Conservation (phyloP, 2,329 filamentous ascomycete genomes). For the Botrytis cinerea region DNA sequence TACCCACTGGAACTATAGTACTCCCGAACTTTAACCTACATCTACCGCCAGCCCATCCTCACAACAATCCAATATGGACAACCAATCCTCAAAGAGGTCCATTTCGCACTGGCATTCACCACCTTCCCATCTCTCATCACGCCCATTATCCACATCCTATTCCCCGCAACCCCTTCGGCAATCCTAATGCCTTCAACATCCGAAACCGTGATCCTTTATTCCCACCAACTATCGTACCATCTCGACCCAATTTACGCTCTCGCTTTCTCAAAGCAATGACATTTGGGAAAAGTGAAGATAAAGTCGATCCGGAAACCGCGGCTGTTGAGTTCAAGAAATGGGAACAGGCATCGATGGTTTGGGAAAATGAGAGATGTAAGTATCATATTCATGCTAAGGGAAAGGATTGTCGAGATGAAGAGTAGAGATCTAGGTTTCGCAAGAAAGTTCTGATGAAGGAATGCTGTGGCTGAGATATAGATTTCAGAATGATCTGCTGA, state of each 20-base stretch:
- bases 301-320: neutral
- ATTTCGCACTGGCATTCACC: neutral
- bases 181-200: neutral
- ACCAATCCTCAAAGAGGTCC: neutral
- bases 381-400: neutral
- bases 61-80: neutral
- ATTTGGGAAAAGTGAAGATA: neutral
- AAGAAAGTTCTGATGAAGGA: neutral
- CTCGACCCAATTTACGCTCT: neutral
- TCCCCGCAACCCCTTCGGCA: neutral
- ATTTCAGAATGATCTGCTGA: accelerated
- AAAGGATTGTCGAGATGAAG: neutral
- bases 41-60: neutral
- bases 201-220: neutral
- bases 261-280: neutral
- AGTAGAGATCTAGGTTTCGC: neutral
- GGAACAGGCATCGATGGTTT: neutral
- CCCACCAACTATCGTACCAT: neutral
- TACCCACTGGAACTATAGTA: neutral
- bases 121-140: neutral
- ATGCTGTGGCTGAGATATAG: accelerated
- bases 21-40: neutral
- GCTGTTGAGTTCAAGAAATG: neutral
- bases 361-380: neutral
- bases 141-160: neutral